Base-by-base conservation (phyloP, 306 rosid genomes). In the Trifolium dubium region DNA sequence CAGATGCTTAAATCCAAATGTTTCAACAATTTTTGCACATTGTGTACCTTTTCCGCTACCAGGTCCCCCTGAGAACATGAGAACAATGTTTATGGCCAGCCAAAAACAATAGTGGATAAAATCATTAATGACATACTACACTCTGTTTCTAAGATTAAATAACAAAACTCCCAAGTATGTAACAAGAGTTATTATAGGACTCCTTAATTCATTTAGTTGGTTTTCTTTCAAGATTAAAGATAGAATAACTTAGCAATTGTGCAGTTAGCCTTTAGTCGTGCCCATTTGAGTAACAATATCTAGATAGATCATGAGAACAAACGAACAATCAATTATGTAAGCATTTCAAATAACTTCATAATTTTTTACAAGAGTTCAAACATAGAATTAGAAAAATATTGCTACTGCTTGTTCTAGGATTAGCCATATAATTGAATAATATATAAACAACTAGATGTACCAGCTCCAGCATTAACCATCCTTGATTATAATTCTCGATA, bases 11-110 rank as follows among this genome's bases (percentile, higher is more conserved):
- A 87, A 87, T 78, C 96, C 96, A 76, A 74, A 94, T 46, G 89
- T 85, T 62, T 88, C 95, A 40, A 89, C 97, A 17, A 92, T 92
- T 87, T 74, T 94, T 71, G 43, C 82, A 77, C 99, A 94, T 79
- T 92, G 99, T 55, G 99, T 94, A 34, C 97, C 99, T 83, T 92
- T 94, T 46, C 99, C 99, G 74, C 93, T 87, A 47, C 97, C 97
- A 75, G 99, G 97, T 4, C 99, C 97, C 47, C 99, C 99, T 94
- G 76, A 82, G 71, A 83, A 64, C 37, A 71, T 29, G 46, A 60
- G 61, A 64, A 46, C 51, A 77, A 68, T 15, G 12, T 19, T 37
- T 58, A 15, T 23, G 23, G 23, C 39, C 67, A 54, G 28, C 31
- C 53, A 56, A 37, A 44, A 73, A 49, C 35, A 18, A 40, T 17